Evolutionary conservation across 306 rosid species (phyloP).

Genomic region (barrel medic (Medicago truncatula)): DNA sequence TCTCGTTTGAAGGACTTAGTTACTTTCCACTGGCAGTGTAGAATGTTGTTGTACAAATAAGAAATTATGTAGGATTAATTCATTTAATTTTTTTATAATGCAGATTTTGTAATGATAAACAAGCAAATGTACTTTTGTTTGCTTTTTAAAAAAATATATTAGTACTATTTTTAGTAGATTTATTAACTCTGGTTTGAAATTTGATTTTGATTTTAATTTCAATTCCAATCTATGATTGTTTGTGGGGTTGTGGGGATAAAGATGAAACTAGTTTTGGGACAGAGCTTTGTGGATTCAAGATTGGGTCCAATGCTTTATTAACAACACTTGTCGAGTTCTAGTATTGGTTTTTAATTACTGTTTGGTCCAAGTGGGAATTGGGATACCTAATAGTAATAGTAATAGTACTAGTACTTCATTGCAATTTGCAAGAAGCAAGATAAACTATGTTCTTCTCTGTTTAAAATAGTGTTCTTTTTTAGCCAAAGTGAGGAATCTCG

Average conservation of each 20-base stretch:
- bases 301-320: background rate
- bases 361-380: background rate
- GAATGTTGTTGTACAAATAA: slow-evolving; percentile 42
- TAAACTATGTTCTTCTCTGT: no score
- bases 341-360: no score
- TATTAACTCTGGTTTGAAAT: background rate
- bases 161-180: background rate
- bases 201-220: background rate
- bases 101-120: slow-evolving; percentile 11
- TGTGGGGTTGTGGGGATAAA: background rate
- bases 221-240: background rate
- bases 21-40: background rate
- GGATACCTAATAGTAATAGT: background rate
- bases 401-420: background rate
- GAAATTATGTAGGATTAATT: slow-evolving; percentile 38
- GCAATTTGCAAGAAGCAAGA: background rate
- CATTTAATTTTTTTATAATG: slow-evolving; percentile 47
- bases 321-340: no score
- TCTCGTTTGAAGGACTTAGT: slow-evolving; percentile 44
- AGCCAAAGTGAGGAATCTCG: no score
- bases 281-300: background rate
- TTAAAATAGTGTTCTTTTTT: no score
- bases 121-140: slow-evolving; percentile 48
- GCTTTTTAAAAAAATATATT: slow-evolving; percentile 32
- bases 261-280: background rate